These are phyloP conservation scores for Salix arbutifolia DNA, from an alignment of 345 rosid genomes.

Conservation along the genomic window DNA sequence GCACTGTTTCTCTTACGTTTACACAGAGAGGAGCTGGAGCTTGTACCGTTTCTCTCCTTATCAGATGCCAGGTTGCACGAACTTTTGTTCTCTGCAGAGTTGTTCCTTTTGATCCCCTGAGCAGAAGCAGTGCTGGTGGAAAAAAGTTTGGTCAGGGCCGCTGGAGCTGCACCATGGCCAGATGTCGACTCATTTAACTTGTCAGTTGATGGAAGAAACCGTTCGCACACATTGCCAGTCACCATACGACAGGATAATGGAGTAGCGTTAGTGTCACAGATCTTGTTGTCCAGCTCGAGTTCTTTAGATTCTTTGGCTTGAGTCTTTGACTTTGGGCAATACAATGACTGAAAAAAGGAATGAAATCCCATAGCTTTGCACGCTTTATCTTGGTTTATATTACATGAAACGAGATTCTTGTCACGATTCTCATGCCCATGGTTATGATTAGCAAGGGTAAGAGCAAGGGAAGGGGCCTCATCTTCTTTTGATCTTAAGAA, in stretches of 20 bases:
- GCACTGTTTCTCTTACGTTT: conserved; percentile 29
- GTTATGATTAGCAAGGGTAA: conserved; percentile 33
- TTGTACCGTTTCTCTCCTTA: conserved; percentile 32
- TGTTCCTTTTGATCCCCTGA: conserved; percentile 21
- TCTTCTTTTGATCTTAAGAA: conserved; percentile 42
- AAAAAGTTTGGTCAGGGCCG: conserved; percentile 26
- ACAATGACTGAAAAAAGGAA: conserved; percentile 70
- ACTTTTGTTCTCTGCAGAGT: conserved; percentile 30
- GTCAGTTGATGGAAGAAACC: conserved; percentile 28
- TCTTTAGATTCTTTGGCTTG: conserved; percentile 24
- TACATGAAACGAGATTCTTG: conserved; percentile 13
- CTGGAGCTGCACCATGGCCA: conserved; percentile 27
- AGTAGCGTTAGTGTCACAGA: conserved; percentile 35
- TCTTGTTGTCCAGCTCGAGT: conserved; percentile 27
- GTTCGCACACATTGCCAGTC: conserved; percentile 34
- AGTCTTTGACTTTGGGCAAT: conserved; percentile 42
- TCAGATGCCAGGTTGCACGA: conserved; percentile 21
- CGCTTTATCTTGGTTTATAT: conserved; percentile 20
- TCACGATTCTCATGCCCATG: conserved; percentile 24
- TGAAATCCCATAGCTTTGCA: conserved; percentile 56
- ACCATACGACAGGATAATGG: conserved; percentile 36
- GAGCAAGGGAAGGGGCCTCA: conserved; percentile 34
- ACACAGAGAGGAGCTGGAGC: conserved; percentile 34
- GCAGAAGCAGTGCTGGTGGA: conserved; percentile 23
- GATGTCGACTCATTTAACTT: conserved; percentile 30